These are phyloP conservation scores for Candida sp. DNA, from an alignment of 1,139 yeast species.

Conservation along the genomic window DNA sequence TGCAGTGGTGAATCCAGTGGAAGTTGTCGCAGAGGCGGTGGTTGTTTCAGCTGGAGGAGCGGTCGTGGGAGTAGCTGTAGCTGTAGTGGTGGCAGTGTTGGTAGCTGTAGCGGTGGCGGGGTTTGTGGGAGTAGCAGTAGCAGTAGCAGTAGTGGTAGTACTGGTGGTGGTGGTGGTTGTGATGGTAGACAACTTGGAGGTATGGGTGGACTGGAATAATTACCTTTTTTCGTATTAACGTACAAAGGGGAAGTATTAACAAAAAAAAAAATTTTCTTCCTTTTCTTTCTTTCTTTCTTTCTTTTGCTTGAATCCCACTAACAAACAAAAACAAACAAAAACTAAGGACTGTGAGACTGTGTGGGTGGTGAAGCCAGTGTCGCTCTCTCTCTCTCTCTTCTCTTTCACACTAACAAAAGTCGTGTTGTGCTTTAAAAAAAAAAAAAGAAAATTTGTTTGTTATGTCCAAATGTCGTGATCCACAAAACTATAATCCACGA, in stretches of 20 bases:
- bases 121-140: background rate
- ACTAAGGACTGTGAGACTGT: background rate
- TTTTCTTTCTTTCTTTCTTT: background rate
- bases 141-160: background rate
- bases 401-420: background rate
- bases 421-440: background rate
- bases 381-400: background rate
- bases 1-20: background rate
- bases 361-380: background rate
- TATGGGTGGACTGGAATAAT: background rate
- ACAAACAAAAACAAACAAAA: background rate
- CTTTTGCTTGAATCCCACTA: background rate
- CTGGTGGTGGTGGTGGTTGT: background rate
- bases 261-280: background rate
- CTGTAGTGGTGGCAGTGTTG: background rate
- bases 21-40: background rate
- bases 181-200: background rate
- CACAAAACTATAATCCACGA: background rate
- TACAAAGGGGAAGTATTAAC: conserved; percentile 5
- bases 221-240: conserved; percentile 4
- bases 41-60: background rate
- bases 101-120: background rate
- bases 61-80: background rate
- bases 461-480: conserved; percentile 1
- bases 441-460: background rate